phyloP scores from a whole-genome alignment of 805 yeast genomes.

The Saccharomyces paradoxus region DNA sequence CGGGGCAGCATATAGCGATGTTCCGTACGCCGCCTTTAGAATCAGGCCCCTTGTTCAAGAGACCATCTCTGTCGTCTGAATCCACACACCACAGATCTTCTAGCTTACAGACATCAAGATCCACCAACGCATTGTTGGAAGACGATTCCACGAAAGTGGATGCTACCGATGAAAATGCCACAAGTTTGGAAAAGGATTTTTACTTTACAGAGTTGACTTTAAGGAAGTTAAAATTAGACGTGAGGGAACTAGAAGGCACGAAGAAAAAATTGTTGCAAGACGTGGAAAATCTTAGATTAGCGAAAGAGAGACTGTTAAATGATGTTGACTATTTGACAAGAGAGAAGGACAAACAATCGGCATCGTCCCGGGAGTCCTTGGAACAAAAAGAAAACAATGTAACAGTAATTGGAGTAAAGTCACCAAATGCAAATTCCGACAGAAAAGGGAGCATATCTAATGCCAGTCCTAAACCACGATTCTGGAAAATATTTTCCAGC shows the following conservation, averaged over 20 bases:
- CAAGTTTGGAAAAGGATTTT: conserved; percentile 15
- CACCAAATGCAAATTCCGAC: neutral
- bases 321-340: conserved; percentile 36
- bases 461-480: conserved; percentile 20
- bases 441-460: conserved; percentile 1
- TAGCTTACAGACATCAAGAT: conserved; percentile 2
- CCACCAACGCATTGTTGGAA: neutral
- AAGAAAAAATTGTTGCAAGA: conserved; percentile 42
- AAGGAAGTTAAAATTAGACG: conserved; percentile 35
- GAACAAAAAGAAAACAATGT: conserved; percentile 5
- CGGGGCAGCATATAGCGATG: conserved; percentile 8
- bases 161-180: conserved; percentile 5
- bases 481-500: conserved; percentile 28
- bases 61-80: conserved; percentile 2
- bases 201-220: conserved; percentile 31
- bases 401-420: neutral
- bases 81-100: conserved; percentile 4
- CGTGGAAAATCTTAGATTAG: conserved; percentile 40
- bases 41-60: neutral
- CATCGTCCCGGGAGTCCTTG: conserved; percentile 12
- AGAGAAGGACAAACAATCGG: conserved; percentile 5
- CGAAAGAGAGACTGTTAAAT: conserved; percentile 38
- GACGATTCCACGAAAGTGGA: neutral
- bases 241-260: conserved; percentile 35
- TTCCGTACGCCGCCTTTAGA: conserved; percentile 14